phyloP scores from a whole-genome alignment of 495 filamentous ascomycete species.

The Gamarada debralockiae region DNA sequence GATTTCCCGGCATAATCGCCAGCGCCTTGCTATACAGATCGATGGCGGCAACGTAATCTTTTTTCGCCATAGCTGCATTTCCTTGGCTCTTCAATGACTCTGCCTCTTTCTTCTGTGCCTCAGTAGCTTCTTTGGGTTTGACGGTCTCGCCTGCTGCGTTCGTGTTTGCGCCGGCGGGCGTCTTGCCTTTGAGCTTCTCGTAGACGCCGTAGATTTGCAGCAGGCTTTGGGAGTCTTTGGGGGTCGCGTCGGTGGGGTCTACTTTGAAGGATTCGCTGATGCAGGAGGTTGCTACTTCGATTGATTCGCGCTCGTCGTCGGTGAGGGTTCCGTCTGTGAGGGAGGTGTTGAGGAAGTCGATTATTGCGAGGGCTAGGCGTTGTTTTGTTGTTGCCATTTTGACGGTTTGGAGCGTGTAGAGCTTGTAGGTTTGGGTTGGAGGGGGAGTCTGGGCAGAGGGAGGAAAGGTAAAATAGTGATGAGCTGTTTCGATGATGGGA shows the following conservation, averaged over 20 bases:
- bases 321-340: conserved; percentile 84
- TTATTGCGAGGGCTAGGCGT: conserved; percentile 92
- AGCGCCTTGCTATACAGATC: conserved; percentile 83
- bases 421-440: no score
- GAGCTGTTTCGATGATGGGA: no score
- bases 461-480: no score
- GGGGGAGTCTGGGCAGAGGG: no score
- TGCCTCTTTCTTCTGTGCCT: conserved; percentile 65
- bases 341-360: conserved; percentile 87
- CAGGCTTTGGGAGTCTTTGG: conserved; percentile 76
- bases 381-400: conserved; percentile 70
- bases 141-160: conserved; percentile 28
- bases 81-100: conserved; percentile 87
- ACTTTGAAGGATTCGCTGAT: conserved; percentile 94
- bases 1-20: conserved; percentile 73
- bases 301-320: conserved; percentile 80
- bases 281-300: conserved; percentile 89
- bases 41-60: conserved; percentile 80
- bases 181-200: conserved; percentile 84
- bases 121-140: conserved; percentile 35
- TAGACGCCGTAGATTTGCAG: conserved; percentile 90
- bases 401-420: no score
- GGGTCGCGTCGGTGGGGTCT: conserved; percentile 71
- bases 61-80: conserved; percentile 88
- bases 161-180: conserved; percentile 31